Conservation (phyloP, 305 asterid genomes). For the Fraxinus platypoda region DNA sequence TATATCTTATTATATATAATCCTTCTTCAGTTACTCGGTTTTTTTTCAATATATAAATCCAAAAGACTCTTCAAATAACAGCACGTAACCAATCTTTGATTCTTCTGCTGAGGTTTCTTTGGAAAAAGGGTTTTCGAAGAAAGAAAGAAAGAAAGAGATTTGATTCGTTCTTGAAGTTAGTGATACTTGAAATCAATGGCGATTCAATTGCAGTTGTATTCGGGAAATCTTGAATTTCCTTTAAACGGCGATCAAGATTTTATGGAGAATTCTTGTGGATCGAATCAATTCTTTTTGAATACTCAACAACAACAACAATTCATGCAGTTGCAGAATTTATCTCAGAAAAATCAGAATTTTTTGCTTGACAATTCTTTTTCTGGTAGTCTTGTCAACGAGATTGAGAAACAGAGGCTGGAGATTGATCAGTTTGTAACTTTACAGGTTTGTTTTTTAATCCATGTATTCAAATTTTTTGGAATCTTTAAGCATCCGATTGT, state of each 20-base stretch:
- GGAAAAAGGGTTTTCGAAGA: neutral
- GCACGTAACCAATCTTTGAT: neutral
- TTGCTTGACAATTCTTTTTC: slow-evolving; percentile 13
- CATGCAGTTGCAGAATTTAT: slow-evolving; percentile 13
- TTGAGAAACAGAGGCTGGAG: slow-evolving; percentile 49
- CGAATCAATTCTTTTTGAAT: slow-evolving; percentile 23
- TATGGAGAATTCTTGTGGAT: slow-evolving; percentile 14
- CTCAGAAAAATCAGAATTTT: slow-evolving; percentile 1
- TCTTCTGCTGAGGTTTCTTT: neutral
- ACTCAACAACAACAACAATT: slow-evolving; percentile 25
- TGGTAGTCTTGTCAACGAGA: slow-evolving; percentile 22
- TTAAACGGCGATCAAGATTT: slow-evolving; percentile 29
- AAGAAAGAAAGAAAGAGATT: neutral
- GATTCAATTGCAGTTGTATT: slow-evolving; percentile 42
- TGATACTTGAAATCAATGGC: slow-evolving; percentile 31
- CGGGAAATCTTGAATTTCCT: slow-evolving; percentile 35
- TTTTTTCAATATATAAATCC: neutral
- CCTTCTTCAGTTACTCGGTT: neutral
- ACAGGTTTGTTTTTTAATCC: slow-evolving; percentile 34
- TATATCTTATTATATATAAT: neutral
- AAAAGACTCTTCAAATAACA: neutral
- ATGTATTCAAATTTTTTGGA: neutral
- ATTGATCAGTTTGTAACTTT: slow-evolving; percentile 39
- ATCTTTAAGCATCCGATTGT: neutral
- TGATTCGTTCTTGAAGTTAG: neutral